Percentiles rank a stretch among this genome's conserved stretches.
phyloP scores from a whole-genome alignment of 306 rosid genomes.

The Geum urbanum region DNA sequence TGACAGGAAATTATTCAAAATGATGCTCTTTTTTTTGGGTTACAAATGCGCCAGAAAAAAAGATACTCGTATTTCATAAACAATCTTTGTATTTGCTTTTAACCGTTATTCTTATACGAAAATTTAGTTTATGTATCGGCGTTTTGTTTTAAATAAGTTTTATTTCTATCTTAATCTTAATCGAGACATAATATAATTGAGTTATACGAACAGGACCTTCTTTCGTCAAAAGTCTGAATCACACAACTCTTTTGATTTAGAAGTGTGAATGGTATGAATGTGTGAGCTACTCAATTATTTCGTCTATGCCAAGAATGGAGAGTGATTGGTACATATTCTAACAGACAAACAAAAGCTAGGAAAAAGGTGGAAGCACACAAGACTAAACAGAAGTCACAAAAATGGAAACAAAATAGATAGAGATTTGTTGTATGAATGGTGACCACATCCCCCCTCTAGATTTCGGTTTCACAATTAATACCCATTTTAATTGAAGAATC shows the following conservation, averaged over 20 bases:
- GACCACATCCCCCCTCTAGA: not conserved
- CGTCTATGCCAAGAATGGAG: not conserved
- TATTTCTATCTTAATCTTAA: not conserved
- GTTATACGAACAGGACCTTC: not conserved
- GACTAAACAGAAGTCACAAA: not conserved
- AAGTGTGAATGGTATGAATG: constrained; percentile 4
- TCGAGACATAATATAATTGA: not conserved
- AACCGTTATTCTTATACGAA: no score
- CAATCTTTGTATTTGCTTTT: no score
- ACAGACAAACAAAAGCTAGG: not conserved
- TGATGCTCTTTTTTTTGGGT: no score
- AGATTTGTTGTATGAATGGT: not conserved
- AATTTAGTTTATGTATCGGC: no score
- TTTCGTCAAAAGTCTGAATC: not conserved
- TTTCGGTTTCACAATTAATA: not conserved
- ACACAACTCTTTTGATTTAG: not conserved
- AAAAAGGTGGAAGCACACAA: not conserved
- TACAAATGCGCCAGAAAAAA: no score
- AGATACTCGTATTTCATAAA: no score
- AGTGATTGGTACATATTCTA: not conserved
- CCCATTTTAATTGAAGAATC: not conserved
- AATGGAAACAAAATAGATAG: not conserved
- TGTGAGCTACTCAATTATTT: constrained; percentile 3
- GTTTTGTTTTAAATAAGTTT: no score
- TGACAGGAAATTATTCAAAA: not conserved